These are phyloP conservation scores for Fereydounia khargensis DNA, from an alignment of 1,284 basidiomycete genomes.

Conservation along the genomic window DNA sequence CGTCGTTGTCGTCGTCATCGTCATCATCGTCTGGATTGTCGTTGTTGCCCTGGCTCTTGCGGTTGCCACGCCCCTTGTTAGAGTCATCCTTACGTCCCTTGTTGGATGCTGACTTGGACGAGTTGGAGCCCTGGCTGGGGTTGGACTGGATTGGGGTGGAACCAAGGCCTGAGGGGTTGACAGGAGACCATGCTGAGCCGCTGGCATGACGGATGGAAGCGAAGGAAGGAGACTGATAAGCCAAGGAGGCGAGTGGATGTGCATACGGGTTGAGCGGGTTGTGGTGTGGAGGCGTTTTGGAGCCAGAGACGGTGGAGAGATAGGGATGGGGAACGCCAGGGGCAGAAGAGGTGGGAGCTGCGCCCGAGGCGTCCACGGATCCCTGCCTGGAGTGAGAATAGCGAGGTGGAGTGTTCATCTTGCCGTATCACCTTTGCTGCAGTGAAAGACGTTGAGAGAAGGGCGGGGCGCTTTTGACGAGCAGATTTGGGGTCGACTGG, in stretches of 20 bases:
- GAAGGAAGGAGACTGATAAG: slow-evolving; percentile 24
- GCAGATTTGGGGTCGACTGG: too few relatives aligned
- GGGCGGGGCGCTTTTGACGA: too few relatives aligned
- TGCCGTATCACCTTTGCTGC: too few relatives aligned
- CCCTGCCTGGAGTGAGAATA: slow-evolving; percentile 38
- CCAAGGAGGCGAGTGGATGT: slow-evolving; percentile 31
- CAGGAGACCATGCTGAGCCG: slow-evolving; percentile 12
- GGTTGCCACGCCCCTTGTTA: slow-evolving; percentile 21
- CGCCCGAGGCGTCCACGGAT: slow-evolving; percentile 17
- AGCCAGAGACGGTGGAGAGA: slow-evolving; percentile 9
- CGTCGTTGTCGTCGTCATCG: slow-evolving; percentile 12
- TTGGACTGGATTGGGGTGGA: slow-evolving; percentile 11
- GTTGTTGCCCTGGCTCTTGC: slow-evolving; percentile 21
- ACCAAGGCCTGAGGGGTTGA: slow-evolving; percentile 19
- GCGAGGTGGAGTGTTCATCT: slow-evolving; percentile 33
- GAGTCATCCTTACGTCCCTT: slow-evolving; percentile 22
- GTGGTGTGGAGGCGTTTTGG: slow-evolving; percentile 19
- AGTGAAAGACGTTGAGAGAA: too few relatives aligned
- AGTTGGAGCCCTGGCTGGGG: slow-evolving; percentile 12
- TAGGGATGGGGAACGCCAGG: slow-evolving; percentile 29
- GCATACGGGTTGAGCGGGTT: slow-evolving; percentile 25
- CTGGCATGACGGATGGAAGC: slow-evolving; percentile 15
- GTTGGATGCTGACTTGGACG: slow-evolving; percentile 8
- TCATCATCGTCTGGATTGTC: slow-evolving; percentile 24
- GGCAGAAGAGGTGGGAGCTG: slow-evolving; percentile 8